Base-by-base conservation (phyloP, 2,329 filamentous ascomycete genomes). In the Aspergillus amoenus region DNA sequence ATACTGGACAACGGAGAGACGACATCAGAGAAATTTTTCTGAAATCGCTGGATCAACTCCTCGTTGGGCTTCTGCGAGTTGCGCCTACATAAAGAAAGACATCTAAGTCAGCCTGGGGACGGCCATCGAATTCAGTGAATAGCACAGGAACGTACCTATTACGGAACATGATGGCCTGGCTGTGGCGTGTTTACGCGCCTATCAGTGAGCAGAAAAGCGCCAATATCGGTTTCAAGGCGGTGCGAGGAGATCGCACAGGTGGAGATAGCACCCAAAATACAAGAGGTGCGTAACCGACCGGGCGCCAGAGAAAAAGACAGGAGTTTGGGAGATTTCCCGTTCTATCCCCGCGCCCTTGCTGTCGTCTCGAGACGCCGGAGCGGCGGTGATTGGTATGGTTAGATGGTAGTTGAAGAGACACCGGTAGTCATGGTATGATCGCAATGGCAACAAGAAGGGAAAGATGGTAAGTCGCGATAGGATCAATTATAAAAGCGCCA, bases 21-120 rank as follows among this genome's bases (percentile, higher is more conserved):
- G 67, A 51, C 44, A 52, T 93, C 86, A 46, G 91, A 89, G 69
- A 96, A 96, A 65, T 85, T 87, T 68, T 90, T 85, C 73, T 90
- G 90, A 78, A 96, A 96, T 73, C 86, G 87, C 76, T 87, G 87
- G 73, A 94, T 87, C 70, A 96, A 83, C 68, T 93, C 90, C 71
- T 93, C 89, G 73, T 86, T 87, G 55, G 92, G 92, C 79, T 96
- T 96, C 75, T 92, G 90, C 55, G 89, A 87, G 74, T 85, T 91
- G 69, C 84, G 90, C 77, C 88, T 90, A 65, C 57, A 65, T 49
- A 51, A 48, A 57, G 40, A 22, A 37, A 32, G 17, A 32, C 3
- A 13, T 34, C 43, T 12, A 43, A n/a, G 59, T 66, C 46, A 66
- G 63, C 53, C 43, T 49, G n/a, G 18, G 43, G 13, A 22, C 39